phyloP scores from a whole-genome alignment of 805 yeast species.

The Priceomyces haplophilus region DNA sequence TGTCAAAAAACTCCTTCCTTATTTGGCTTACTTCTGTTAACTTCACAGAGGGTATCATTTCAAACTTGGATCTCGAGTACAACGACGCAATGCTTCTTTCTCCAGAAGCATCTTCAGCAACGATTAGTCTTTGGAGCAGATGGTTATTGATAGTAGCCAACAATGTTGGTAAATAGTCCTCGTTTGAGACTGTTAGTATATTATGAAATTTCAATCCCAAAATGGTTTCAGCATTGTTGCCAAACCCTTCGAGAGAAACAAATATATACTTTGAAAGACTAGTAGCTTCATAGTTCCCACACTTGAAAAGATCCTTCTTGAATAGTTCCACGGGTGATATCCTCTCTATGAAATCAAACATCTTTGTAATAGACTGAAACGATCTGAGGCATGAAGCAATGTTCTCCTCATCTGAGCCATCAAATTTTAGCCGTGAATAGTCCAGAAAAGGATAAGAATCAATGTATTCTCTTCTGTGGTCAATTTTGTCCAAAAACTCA shows the following conservation, averaged over 20 bases:
- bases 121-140: constrained; percentile 4
- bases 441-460: constrained; percentile 9
- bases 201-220: constrained; percentile 1
- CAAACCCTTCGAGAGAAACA: constrained; percentile 1
- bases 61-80: neutral
- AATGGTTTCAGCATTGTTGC: neutral
- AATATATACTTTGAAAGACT: constrained; percentile 5
- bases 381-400: constrained; percentile 1
- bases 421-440: neutral
- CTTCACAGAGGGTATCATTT: neutral
- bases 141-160: constrained; percentile 4
- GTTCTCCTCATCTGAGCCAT: constrained; percentile 1
- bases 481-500: constrained; percentile 3
- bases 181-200: constrained; percentile 2
- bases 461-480: too few species aligned
- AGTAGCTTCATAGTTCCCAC: constrained; percentile 2
- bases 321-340: constrained; percentile 9
- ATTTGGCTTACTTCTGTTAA: constrained; percentile 2
- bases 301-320: constrained; percentile 1
- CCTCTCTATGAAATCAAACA: constrained; percentile 6
- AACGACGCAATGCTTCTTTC: neutral
- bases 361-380: constrained; percentile 3
- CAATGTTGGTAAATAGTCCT: neutral
- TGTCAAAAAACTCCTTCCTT: constrained; percentile 6
- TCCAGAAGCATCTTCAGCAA: constrained; percentile 2